Evolutionary conservation across 495 filamentous ascomycete species (phyloP).

Genomic region (Corynascus novoguineensis): DNA sequence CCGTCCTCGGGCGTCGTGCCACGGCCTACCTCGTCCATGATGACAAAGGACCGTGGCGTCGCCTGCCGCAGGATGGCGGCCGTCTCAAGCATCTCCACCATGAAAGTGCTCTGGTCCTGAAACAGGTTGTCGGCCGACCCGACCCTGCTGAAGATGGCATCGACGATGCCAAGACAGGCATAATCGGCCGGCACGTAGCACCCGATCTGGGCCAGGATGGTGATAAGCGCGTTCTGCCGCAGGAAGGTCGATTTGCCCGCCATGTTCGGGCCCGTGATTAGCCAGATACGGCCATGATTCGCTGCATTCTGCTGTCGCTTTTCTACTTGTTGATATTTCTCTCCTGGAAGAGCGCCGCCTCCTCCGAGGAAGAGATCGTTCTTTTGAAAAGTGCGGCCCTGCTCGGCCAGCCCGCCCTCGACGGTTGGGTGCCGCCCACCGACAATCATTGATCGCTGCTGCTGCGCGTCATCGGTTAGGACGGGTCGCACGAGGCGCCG

Average conservation of each 20-base stretch:
- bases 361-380: conserved; percentile 78
- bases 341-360: not conserved
- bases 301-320: not conserved
- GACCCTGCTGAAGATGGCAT: conserved; percentile 86
- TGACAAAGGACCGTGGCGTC: conserved; percentile 74
- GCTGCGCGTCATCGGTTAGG: conserved; percentile 51
- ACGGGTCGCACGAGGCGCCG: conserved; percentile 67
- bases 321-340: not conserved
- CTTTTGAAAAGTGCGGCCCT: conserved; percentile 74
- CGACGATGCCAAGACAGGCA: conserved; percentile 79
- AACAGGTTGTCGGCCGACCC: conserved; percentile 92
- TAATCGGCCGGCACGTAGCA: conserved; percentile 85
- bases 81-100: conserved; percentile 80
- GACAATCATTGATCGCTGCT: conserved; percentile 49
- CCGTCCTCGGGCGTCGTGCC: conserved; percentile 93
- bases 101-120: conserved; percentile 91
- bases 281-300: conserved; percentile 62
- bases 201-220: conserved; percentile 85
- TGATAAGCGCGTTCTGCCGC: conserved; percentile 89
- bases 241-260: conserved; percentile 94
- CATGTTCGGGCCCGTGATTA: conserved; percentile 99
- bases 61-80: conserved; percentile 62
- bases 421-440: conserved; percentile 88
- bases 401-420: conserved; percentile 68
- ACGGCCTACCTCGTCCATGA: conserved; percentile 96